Base-by-base conservation (phyloP, 805 yeast genomes). In the Pichia californica region DNA sequence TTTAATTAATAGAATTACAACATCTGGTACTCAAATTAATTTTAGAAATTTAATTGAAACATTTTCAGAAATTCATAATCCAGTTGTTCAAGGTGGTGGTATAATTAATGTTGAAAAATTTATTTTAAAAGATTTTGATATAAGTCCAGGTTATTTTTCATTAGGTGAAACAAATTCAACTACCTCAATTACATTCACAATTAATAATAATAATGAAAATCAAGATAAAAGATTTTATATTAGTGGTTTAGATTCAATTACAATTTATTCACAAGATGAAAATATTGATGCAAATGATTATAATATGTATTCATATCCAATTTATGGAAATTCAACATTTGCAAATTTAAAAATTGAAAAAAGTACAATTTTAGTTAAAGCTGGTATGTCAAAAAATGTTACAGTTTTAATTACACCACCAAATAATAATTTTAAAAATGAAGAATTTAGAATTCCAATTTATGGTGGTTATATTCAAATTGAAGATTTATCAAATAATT, bases 81-180 rank as follows among this genome's bases (percentile, higher is more conserved):
- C 46, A 16, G 21, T 31, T 21, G 9, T 39, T 21, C 46, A 43
- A 32, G 46, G 46, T 27, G 46, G 46, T 39, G 46, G 46, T 32
- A 29, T 38, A 5, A 15, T 43, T n/a, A 20, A 38, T 25, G 11
- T 29, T 18, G 34, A 32, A 4, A 15, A 13, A 18, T 38, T 43
- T 23, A 13, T 43, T 18, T 8, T 14, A 3, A 38, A 30, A 18
- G 19, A 25, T 5, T 38, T 32, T 38, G 34, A 34, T 21, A 16
- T 43, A 3, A n/a, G 27, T 38, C 46, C 42, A 8, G 38, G 39
- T 26, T 43, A 16, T 32, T 19, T 31, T 38, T 27, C 43, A 15
- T 28, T 43, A 15, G 33, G 33, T 29, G 46, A 43, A n/a, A 23
- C 43, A 7, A 13, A 31, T n/a, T 20, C 27, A 19, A 21, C 33